Conservation (phyloP, 495 filamentous ascomycete genomes). For the Xylaria cubensis region DNA sequence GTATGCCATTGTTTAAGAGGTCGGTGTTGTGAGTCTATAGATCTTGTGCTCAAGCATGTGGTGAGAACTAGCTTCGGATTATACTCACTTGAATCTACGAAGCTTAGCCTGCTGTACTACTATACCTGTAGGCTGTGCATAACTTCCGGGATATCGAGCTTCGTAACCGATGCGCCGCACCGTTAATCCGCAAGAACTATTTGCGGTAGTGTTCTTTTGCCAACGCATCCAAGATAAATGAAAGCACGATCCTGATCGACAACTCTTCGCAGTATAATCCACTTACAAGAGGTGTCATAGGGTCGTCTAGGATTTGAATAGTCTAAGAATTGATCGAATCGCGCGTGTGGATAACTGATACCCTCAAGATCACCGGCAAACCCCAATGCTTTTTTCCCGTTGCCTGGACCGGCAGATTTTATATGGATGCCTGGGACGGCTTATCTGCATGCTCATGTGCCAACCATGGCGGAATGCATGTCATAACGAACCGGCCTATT, state of each 20-base stretch:
- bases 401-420: constrained; percentile 3
- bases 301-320: neutral
- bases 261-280: neutral
- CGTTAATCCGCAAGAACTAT: neutral
- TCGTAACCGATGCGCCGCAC: neutral
- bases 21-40: constrained; percentile 13
- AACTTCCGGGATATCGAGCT: neutral
- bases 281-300: neutral
- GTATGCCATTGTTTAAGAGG: constrained; percentile 65
- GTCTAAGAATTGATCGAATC: neutral
- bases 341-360: neutral
- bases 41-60: constrained; percentile 22
- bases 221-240: neutral
- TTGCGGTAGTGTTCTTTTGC: neutral
- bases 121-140: neutral
- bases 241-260: neutral
- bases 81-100: constrained; percentile 15
- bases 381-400: neutral
- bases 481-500: neutral
- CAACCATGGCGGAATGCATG: neutral
- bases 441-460: neutral
- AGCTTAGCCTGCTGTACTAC: neutral
- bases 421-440: constrained; percentile 14
- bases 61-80: constrained; percentile 4
- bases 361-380: neutral